These are phyloP conservation scores for Irpex sp. DNA, from an alignment of 1,284 basidiomycete species.

Conservation along the genomic window DNA sequence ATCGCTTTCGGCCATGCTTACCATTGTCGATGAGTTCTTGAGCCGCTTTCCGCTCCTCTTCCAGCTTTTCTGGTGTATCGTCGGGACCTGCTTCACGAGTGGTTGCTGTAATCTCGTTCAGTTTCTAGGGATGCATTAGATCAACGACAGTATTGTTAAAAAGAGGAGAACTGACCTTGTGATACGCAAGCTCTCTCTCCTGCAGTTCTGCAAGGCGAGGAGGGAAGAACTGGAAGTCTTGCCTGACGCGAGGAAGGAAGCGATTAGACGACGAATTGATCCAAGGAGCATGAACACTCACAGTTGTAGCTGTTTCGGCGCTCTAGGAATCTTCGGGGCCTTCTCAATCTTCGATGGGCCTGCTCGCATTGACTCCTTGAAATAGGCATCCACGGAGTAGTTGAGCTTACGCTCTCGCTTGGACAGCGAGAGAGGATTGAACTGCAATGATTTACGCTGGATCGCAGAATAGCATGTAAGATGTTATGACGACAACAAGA, in stretches of 20 bases:
- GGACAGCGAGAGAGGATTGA: slow-evolving; percentile 87
- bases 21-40: slow-evolving; percentile 88
- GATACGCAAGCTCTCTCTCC: slow-evolving; percentile 83
- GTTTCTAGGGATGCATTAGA: slow-evolving; percentile 37
- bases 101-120: slow-evolving; percentile 76
- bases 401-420: slow-evolving; percentile 97
- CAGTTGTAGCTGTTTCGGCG: slow-evolving; percentile 88
- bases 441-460: slow-evolving; percentile 68
- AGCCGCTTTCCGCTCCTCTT: slow-evolving; percentile 76
- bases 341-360: slow-evolving; percentile 81
- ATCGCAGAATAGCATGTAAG: slow-evolving; percentile 5
- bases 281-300: slow-evolving; percentile 33
- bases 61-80: slow-evolving; percentile 82
- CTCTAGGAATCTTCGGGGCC: slow-evolving; percentile 78
- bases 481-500: background rate
- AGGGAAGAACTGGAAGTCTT: slow-evolving; percentile 98
- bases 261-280: background rate
- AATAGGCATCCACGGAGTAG: slow-evolving; percentile 93
- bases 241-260: slow-evolving; percentile 41
- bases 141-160: background rate
- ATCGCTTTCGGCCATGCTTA: slow-evolving; percentile 25
- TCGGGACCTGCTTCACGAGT: slow-evolving; percentile 67
- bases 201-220: slow-evolving; percentile 80
- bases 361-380: slow-evolving; percentile 88
- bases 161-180: slow-evolving; percentile 50